Conservation (phyloP, 768 basidiomycete genomes). For the Sutorius australiensis region DNA sequence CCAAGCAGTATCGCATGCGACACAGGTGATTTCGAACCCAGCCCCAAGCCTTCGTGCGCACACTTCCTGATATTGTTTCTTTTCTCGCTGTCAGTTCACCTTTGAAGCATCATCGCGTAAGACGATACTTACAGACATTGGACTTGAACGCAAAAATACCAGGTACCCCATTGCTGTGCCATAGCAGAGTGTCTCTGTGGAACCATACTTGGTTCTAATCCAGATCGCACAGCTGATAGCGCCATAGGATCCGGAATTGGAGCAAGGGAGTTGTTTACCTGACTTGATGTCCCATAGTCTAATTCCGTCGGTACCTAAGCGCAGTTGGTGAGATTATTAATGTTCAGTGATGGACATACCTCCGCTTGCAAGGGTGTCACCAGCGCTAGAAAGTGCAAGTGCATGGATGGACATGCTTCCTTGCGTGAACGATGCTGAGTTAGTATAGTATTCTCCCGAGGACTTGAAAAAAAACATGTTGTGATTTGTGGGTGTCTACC, state of each 20-base stretch:
- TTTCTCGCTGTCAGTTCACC: background rate
- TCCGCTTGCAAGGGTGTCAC: background rate
- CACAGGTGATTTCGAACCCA: constrained; percentile 9
- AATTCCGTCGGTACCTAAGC: constrained; percentile 1
- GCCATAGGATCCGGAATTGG: background rate
- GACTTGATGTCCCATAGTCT: constrained; percentile 4
- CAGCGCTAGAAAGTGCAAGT: background rate
- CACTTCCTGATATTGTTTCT: constrained; percentile 11
- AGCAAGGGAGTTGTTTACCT: background rate
- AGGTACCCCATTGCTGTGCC: constrained; percentile 8
- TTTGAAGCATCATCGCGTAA: background rate
- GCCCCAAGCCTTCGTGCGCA: constrained; percentile 4
- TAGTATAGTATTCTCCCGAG: background rate
- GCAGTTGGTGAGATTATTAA: no score
- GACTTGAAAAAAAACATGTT: background rate
- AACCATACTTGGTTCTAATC: constrained; percentile 1
- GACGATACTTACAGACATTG: constrained; percentile 2
- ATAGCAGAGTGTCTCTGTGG: constrained; percentile 8
- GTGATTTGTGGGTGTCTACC: background rate
- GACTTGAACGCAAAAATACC: constrained; percentile 2
- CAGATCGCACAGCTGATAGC: constrained; percentile 1
- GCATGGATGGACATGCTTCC: background rate
- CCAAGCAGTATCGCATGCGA: constrained; percentile 1
- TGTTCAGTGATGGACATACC: constrained; percentile 1
- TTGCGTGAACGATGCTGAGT: background rate